phyloP scores from a whole-genome alignment of 2,329 filamentous ascomycete species.

The Beauveria scarabaeidicola region DNA sequence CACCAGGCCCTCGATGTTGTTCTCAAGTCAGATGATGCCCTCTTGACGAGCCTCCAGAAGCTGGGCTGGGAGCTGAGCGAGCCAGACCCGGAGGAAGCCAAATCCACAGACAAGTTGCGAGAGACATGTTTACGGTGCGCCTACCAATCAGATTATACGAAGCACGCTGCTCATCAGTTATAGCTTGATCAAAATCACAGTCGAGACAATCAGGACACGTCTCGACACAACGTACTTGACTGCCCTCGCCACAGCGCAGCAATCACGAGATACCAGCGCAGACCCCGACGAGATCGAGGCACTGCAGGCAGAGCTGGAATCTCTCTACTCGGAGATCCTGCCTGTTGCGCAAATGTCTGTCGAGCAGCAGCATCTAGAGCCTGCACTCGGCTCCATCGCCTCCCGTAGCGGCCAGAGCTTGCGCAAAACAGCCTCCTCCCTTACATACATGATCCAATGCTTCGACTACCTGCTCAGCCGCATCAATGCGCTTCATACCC shows the following conservation, averaged over 20 bases:
- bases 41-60: conserved; percentile 57
- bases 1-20: conserved; percentile 40
- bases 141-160: not conserved
- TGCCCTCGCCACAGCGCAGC: conserved; percentile 25
- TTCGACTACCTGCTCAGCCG: conserved; percentile 42
- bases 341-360: conserved; percentile 64
- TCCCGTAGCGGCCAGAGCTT: conserved; percentile 35
- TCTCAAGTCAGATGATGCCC: conserved; percentile 54
- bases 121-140: conserved; percentile 46
- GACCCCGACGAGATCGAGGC: conserved; percentile 36
- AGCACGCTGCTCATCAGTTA: not conserved
- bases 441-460: conserved; percentile 45
- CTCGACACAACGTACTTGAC: conserved; percentile 50
- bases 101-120: conserved; percentile 48
- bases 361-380: conserved; percentile 57
- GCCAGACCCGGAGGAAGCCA: conserved; percentile 42
- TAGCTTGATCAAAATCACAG: conserved; percentile 48
- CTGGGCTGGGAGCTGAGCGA: conserved; percentile 52
- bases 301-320: conserved; percentile 58
- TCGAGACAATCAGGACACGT: conserved; percentile 44
- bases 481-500: conserved; percentile 32
- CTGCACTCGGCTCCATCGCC: conserved; percentile 41
- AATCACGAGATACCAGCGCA: conserved; percentile 19
- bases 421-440: conserved; percentile 36
- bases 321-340: conserved; percentile 59